A percentile compares a stretch with the other conserved stretches of the same genome.
Conservation (phyloP, 805 yeast species). For the Saccharomycopsis malanga region DNA sequence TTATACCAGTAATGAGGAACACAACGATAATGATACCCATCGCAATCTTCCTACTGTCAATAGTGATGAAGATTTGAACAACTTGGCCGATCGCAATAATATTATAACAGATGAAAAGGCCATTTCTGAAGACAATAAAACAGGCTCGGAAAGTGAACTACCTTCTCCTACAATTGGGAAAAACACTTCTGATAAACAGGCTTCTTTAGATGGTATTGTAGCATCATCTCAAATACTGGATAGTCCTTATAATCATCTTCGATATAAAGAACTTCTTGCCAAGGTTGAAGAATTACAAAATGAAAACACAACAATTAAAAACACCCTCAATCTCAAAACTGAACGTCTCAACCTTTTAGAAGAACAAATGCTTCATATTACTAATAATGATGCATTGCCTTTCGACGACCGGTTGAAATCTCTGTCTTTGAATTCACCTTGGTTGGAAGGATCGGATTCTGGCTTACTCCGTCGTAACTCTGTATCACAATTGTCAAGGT, state of each 20-base stretch:
- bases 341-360: neutral
- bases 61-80: conserved; percentile 7
- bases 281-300: neutral
- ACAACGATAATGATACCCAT: neutral
- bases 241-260: neutral
- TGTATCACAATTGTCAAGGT: neutral
- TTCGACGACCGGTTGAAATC: neutral
- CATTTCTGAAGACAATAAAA: neutral
- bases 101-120: conserved; percentile 4
- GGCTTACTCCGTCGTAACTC: neutral
- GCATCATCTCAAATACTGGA: no score
- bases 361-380: neutral
- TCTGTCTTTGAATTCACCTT: neutral
- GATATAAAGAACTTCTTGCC: neutral
- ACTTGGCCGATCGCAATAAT: neutral
- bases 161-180: no score
- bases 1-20: neutral
- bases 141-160: neutral
- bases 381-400: neutral
- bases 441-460: neutral
- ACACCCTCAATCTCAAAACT: neutral
- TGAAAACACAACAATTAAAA: neutral
- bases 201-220: neutral
- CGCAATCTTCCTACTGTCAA: conserved; percentile 1
- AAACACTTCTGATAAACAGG: neutral